phyloP scores from a whole-genome alignment of 2,329 filamentous ascomycete genomes.

The Penicillium brevicompactum region DNA sequence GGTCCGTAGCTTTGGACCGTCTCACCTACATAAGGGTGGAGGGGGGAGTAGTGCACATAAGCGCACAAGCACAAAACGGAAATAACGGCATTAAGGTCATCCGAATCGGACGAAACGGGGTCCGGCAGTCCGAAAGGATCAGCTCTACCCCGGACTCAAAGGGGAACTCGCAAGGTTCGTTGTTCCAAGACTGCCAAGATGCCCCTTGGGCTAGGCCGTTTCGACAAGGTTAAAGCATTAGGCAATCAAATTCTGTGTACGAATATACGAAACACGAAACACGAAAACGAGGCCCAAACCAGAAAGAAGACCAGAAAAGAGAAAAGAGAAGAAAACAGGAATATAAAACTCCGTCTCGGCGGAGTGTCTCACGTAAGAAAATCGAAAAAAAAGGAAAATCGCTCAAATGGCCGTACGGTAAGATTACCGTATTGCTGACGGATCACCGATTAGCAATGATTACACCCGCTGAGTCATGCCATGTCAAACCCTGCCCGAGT shows the following conservation, averaged over 20 bases:
- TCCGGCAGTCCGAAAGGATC: slow-evolving; percentile 21
- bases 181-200: no score
- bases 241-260: no score
- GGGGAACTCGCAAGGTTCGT: no score
- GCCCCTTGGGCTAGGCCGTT: no score
- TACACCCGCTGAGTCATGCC: slow-evolving; percentile 17
- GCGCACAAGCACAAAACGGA: not conserved
- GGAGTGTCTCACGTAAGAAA: slow-evolving; percentile 14
- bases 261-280: no score
- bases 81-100: slow-evolving; percentile 14
- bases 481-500: not conserved
- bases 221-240: no score
- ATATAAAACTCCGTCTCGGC: slow-evolving; percentile 22
- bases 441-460: not conserved
- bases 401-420: slow-evolving; percentile 7
- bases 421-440: not conserved
- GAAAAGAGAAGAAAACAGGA: not conserved
- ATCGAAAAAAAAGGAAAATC: not conserved
- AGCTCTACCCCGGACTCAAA: slow-evolving; percentile 22
- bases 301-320: no score
- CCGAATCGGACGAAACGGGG: slow-evolving; percentile 21
- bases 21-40: no score
- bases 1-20: no score
- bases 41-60: no score
- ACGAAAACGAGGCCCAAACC: no score